These are phyloP conservation scores for Calonectria ilicicola DNA, from an alignment of 2,329 filamentous ascomycete species.

Conservation along the genomic window DNA sequence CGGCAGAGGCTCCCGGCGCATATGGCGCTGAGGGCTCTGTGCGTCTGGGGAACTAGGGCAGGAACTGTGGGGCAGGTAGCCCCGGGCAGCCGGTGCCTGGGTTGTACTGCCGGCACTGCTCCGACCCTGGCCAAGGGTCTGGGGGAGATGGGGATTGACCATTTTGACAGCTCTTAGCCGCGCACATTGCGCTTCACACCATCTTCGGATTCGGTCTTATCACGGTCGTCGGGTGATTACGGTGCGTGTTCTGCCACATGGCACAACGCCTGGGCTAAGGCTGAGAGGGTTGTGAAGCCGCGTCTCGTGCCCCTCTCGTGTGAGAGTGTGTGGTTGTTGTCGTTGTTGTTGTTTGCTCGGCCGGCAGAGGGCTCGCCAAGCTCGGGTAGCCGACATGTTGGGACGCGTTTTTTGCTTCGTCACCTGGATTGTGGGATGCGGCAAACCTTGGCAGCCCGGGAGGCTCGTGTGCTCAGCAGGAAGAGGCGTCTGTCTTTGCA, in stretches of 20 bases:
- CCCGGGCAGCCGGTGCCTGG: slow-evolving; percentile 12
- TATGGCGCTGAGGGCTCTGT: slow-evolving; percentile 23
- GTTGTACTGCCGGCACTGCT: not conserved
- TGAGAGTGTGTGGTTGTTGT: not conserved
- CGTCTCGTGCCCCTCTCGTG: not conserved
- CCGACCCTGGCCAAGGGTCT: not conserved
- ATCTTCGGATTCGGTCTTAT: slow-evolving; percentile 1
- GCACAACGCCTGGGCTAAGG: not conserved
- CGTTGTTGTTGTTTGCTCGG: not conserved
- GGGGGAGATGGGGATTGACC: slow-evolving; percentile 5
- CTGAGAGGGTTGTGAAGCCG: not conserved
- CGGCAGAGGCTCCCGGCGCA: slow-evolving; percentile 15
- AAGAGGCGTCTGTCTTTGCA: slow-evolving; percentile 2
- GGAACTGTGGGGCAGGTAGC: slow-evolving; percentile 2
- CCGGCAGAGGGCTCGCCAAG: not conserved
- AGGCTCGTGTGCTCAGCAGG: slow-evolving; percentile 1
- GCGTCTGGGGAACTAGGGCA: slow-evolving; percentile 1
- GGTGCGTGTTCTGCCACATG: slow-evolving; percentile 14
- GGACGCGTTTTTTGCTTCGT: not conserved
- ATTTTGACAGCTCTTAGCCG: slow-evolving; percentile 1
- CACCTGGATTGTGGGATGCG: slow-evolving; percentile 4
- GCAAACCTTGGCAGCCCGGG: slow-evolving; percentile 1
- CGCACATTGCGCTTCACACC: not conserved
- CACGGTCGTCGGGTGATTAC: slow-evolving; percentile 14
- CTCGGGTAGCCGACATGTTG: not conserved